phyloP scores from a whole-genome alignment of 306 rosid genomes.

The Begonia masoniana region DNA sequence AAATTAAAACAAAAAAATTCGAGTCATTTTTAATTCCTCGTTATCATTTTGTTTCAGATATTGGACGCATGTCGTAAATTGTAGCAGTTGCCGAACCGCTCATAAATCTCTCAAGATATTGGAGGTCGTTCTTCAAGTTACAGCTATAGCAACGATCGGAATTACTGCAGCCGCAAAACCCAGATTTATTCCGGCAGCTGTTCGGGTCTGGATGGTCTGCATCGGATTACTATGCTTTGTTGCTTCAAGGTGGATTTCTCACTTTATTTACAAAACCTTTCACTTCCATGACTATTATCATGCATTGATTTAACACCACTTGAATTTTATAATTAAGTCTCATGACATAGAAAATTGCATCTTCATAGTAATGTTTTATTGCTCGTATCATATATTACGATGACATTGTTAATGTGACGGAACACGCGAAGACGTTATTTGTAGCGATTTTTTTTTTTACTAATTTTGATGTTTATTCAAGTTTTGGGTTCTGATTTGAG shows the following conservation, averaged over 20 bases:
- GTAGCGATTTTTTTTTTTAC: too few relatives aligned
- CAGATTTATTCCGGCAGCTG: conserved; percentile 21
- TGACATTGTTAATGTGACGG: too few relatives aligned
- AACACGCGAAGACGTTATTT: too few relatives aligned
- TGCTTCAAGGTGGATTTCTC: conserved; percentile 60
- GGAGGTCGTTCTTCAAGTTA: conserved; percentile 52
- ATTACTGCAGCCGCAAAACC: conserved; percentile 54
- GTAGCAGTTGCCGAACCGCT: conserved; percentile 64
- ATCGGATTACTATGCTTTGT: conserved; percentile 52
- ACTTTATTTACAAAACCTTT: conserved; percentile 63
- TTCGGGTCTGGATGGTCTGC: conserved; percentile 36
- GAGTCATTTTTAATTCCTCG: too few relatives aligned
- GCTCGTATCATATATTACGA: too few relatives aligned
- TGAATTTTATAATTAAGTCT: too few relatives aligned
- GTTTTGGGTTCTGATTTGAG: too few relatives aligned
- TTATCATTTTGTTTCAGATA: conserved; percentile 33
- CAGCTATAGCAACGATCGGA: conserved; percentile 54
- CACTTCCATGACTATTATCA: conserved; percentile 74
- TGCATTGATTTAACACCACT: conserved; percentile 19
- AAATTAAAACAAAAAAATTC: too few relatives aligned
- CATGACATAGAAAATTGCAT: too few relatives aligned
- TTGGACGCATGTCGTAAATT: conserved; percentile 74
- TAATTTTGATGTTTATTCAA: too few relatives aligned
- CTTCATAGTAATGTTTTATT: too few relatives aligned
- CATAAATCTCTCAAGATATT: conserved; percentile 50